Percentiles rank a stretch among this genome's conserved stretches.
Conservation (phyloP, 768 basidiomycete species). For the Mycena polygramma region DNA sequence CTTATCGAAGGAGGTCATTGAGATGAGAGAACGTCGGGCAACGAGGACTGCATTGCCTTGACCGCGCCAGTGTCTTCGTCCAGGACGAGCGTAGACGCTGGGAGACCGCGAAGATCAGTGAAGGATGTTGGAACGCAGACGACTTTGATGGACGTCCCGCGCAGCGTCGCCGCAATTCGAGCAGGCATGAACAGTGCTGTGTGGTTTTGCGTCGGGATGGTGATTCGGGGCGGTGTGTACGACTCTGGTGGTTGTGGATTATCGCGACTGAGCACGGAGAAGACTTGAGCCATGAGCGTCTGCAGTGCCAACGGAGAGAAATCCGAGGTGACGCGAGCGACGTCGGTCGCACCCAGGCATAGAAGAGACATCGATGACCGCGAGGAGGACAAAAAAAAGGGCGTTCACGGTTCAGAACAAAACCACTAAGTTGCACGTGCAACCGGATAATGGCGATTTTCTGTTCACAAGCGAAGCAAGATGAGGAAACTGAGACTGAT, state of each 20-base stretch:
- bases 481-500: no score
- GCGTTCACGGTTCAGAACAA: neutral
- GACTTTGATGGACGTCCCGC: constrained; percentile 81
- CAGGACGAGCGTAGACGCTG: constrained; percentile 82
- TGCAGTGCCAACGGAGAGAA: constrained; percentile 63
- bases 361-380: constrained; percentile 51
- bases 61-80: constrained; percentile 77
- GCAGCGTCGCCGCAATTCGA: constrained; percentile 52
- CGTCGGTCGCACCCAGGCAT: constrained; percentile 72
- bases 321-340: constrained; percentile 60
- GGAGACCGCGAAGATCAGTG: constrained; percentile 68
- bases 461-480: no score
- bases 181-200: constrained; percentile 89
- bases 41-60: constrained; percentile 43
- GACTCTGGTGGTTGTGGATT: constrained; percentile 36
- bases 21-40: no score
- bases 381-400: no score
- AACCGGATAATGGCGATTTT: no score
- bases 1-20: no score
- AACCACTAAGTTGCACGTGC: neutral
- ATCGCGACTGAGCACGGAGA: constrained; percentile 56
- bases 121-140: constrained; percentile 74
- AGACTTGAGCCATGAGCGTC: constrained; percentile 70
- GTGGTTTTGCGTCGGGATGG: constrained; percentile 66
- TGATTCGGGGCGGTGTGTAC: constrained; percentile 71